A percentile compares a stretch with the other conserved stretches of the same genome.
phyloP scores from a whole-genome alignment of 78 protist species.

The Dictyostelium citrinum region DNA sequence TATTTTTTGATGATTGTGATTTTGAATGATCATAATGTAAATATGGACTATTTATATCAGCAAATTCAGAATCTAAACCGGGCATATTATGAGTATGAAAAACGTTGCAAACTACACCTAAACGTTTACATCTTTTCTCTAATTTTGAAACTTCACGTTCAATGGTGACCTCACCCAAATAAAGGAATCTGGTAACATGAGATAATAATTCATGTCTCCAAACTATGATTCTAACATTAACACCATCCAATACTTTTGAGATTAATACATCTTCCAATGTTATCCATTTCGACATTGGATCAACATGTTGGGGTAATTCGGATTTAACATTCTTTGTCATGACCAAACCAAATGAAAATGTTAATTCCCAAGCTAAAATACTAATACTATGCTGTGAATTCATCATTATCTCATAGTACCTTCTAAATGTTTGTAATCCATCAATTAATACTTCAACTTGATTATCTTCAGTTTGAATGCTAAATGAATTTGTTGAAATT shows the following conservation, averaged over 20 bases:
- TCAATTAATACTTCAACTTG: slow-evolving; percentile 81
- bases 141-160: slow-evolving; percentile 78
- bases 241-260: slow-evolving; percentile 74
- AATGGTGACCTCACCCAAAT: slow-evolving; percentile 79
- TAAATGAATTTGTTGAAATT: background rate
- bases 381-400: slow-evolving; percentile 75
- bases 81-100: slow-evolving; percentile 64
- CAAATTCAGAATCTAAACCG: background rate
- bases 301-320: background rate
- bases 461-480: slow-evolving; percentile 45
- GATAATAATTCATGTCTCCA: slow-evolving; percentile 84
- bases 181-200: slow-evolving; percentile 73
- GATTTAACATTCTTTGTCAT: slow-evolving; percentile 63
- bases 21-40: background rate
- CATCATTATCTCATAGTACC: slow-evolving; percentile 79
- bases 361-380: slow-evolving; percentile 84
- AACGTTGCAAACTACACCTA: slow-evolving; percentile 61
- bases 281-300: slow-evolving; percentile 38
- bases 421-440: slow-evolving; percentile 84
- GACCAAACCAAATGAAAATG: slow-evolving; percentile 81
- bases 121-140: slow-evolving; percentile 51
- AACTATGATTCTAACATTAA: slow-evolving; percentile 79
- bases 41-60: background rate
- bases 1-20: background rate
- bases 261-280: slow-evolving; percentile 81